phyloP scores from a whole-genome alignment of 2,329 filamentous ascomycete species.

The Lachnellula hyalina region DNA sequence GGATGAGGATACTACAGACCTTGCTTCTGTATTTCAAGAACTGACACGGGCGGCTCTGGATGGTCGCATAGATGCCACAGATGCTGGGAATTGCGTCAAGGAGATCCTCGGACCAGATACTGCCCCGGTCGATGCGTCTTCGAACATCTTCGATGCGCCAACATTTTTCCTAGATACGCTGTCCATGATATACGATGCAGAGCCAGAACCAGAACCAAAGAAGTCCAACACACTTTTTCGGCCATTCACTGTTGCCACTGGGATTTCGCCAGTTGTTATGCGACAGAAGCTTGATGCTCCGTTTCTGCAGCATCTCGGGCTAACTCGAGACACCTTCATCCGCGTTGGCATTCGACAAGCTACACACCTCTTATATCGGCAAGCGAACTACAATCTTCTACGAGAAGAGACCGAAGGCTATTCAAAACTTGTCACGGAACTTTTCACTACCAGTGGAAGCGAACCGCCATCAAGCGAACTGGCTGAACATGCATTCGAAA shows the following conservation, averaged over 20 bases:
- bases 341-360: constrained; percentile 82
- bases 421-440: constrained; percentile 90
- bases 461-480: constrained; percentile 67
- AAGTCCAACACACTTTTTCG: constrained; percentile 49
- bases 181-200: constrained; percentile 70
- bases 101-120: constrained; percentile 62
- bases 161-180: constrained; percentile 78
- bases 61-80: constrained; percentile 57
- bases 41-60: constrained; percentile 72
- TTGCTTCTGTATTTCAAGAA: constrained; percentile 78
- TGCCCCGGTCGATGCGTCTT: constrained; percentile 42
- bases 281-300: constrained; percentile 77
- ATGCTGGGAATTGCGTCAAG: constrained; percentile 68
- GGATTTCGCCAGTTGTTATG: constrained; percentile 66
- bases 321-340: constrained; percentile 81
- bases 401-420: constrained; percentile 96
- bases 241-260: constrained; percentile 66
- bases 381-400: constrained; percentile 93
- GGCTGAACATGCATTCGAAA: constrained; percentile 81
- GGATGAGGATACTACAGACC: constrained; percentile 61
- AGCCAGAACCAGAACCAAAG: constrained; percentile 52
- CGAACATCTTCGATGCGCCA: constrained; percentile 53
- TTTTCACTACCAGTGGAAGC: constrained; percentile 82
- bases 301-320: constrained; percentile 67
- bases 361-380: constrained; percentile 88